Base-by-base conservation (phyloP, 495 filamentous ascomycete genomes). In the Melanomma pulvis-pyrius region DNA sequence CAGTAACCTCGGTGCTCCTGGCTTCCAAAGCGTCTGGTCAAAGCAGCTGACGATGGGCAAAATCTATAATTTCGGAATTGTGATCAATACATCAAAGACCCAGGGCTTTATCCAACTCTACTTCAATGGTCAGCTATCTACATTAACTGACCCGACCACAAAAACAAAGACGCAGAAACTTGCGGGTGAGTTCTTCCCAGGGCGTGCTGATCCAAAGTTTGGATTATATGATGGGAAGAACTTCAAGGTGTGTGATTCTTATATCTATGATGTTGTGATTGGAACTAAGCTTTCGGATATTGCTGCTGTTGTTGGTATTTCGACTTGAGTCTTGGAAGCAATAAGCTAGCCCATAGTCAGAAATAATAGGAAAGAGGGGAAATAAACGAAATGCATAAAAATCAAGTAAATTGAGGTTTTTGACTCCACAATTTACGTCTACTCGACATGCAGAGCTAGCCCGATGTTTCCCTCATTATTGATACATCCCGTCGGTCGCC, bases 1-100 rank as follows among this genome's bases (percentile, higher is more conserved):
- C 17, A 44, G 39, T 17, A 6, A 44, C n/a, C 39, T 44, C 3
- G 39, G 39, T 3, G 39, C 39, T 44, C 39, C 39, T 15, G 39
- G 39, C 2, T 44, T 44, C 17, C 39, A 44, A 15, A 15, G 9
- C 9, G 39, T 44, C n/a, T 51, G 48, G 48, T 25, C 48, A 3
- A 51, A 51, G 24, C 22, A 25, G 9, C 48, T 51, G 7, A 51
- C 48, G 24, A 51, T 51, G 48, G 48, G 48, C 48, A 51, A 51
- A 29, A 24, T 29, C 7, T 51, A 51, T 17, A 24, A 25, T 51
- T 51, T 51, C 22, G 48, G 48, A 25, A 5, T 51, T 3, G 48
- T 51, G 17, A 29, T 51, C 6, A 51, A 51, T 17, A 51, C 48
- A 29, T 51, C 48, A 26, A 25, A 29, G 48, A 51, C 21, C 9